Evolutionary conservation across 2,329 filamentous ascomycete species (phyloP).

Genomic region (Monosporascus sp.): DNA sequence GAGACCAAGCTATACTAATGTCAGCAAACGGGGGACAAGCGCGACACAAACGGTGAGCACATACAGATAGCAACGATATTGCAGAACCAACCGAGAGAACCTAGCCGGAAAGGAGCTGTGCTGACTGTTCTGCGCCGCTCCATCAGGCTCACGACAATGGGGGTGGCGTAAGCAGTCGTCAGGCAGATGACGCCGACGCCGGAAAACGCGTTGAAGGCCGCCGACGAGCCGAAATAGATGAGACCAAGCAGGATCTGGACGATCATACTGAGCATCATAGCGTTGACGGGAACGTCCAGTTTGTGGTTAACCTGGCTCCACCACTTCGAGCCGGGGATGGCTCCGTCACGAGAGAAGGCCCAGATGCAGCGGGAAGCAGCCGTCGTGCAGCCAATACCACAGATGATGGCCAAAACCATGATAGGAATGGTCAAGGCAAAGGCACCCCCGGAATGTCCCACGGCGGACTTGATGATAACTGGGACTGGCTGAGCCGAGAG

Average conservation of each 20-base stretch:
- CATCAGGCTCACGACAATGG: slow-evolving; percentile 59
- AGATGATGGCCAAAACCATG: slow-evolving; percentile 60
- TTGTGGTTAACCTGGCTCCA: slow-evolving; percentile 58
- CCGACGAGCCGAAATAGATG: slow-evolving; percentile 64
- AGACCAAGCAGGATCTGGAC: slow-evolving; percentile 58
- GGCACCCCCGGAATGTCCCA: slow-evolving; percentile 55
- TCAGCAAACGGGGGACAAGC: slow-evolving; percentile 18
- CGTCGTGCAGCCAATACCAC: slow-evolving; percentile 64
- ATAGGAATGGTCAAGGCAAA: slow-evolving; percentile 60
- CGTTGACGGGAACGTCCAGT: slow-evolving; percentile 62
- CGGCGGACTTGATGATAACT: slow-evolving; percentile 55
- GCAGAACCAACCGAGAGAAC: slow-evolving; percentile 52
- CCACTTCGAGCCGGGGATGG: slow-evolving; percentile 55
- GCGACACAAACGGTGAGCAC: slow-evolving; percentile 19
- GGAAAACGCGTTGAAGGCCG: slow-evolving; percentile 69
- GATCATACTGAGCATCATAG: slow-evolving; percentile 66
- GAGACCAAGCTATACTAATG: slow-evolving; percentile 51
- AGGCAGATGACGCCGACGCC: slow-evolving; percentile 65
- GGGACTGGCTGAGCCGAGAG: slow-evolving; percentile 57
- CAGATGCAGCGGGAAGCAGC: slow-evolving; percentile 62
- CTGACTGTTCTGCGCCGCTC: slow-evolving; percentile 54
- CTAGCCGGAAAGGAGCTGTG: slow-evolving; percentile 55
- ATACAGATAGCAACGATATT: slow-evolving; percentile 61
- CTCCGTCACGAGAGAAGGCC: slow-evolving; percentile 66
- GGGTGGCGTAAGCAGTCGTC: slow-evolving; percentile 62